These are phyloP conservation scores for Aspergillus panamensis DNA, from an alignment of 495 filamentous ascomycete species.

Conservation along the genomic window DNA sequence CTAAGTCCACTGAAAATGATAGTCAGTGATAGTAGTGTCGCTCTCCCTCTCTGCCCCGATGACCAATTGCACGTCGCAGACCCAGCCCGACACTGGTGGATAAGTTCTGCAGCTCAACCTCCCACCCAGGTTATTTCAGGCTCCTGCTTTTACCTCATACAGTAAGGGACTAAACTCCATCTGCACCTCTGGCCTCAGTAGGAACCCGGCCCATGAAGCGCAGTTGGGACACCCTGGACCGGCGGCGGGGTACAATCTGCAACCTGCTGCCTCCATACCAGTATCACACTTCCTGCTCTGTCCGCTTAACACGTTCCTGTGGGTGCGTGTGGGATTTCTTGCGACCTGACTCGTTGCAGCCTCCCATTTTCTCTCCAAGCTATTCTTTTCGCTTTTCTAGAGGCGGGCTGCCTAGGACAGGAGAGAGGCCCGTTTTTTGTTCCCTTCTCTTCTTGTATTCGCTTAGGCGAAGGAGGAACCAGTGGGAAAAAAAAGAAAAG, in stretches of 20 bases:
- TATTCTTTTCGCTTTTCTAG: background rate
- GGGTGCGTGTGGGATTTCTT: background rate
- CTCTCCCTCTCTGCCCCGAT: background rate
- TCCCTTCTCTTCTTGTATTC: background rate
- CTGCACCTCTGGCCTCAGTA: background rate
- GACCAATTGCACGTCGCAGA: no score
- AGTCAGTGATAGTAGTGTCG: background rate
- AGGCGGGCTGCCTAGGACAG: background rate
- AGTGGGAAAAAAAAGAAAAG: background rate
- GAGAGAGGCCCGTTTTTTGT: background rate
- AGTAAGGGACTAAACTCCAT: background rate
- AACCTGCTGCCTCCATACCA: background rate
- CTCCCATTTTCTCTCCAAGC: background rate
- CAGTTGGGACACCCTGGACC: background rate
- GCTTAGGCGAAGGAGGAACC: background rate
- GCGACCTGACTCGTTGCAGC: background rate
- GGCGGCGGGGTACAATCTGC: constrained; percentile 1
- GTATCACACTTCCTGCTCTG: background rate
- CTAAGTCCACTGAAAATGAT: background rate
- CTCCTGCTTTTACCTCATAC: background rate
- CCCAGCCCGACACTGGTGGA: background rate
- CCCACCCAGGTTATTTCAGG: background rate
- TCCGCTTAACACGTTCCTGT: constrained; percentile 4
- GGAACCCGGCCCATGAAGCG: background rate
- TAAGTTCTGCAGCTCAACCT: background rate